Percentiles rank a stretch among this genome's conserved stretches.
Evolutionary conservation across 495 filamentous ascomycete species (phyloP).

Genomic region (Daldinia vernicosa): DNA sequence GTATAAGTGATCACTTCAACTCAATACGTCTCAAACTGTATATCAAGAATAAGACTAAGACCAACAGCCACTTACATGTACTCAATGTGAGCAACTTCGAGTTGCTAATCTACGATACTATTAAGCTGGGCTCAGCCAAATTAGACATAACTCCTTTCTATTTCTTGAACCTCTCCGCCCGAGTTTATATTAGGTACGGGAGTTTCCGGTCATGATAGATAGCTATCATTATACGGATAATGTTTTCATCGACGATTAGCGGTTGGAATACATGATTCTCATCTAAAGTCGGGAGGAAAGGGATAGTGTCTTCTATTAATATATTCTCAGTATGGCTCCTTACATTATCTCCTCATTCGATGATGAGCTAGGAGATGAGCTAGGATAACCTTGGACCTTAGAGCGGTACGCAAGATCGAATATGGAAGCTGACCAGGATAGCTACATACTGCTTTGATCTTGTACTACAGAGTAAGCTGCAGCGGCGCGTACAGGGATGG

Average conservation of each 20-base stretch:
- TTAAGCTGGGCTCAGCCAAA: background rate
- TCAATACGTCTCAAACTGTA: background rate
- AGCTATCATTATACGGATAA: too few species aligned
- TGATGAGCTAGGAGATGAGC: background rate
- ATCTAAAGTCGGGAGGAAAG: background rate
- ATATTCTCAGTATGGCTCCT: background rate
- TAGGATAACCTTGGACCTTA: background rate
- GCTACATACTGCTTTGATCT: background rate
- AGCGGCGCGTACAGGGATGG: background rate
- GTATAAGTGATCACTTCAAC: background rate
- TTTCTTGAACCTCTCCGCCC: background rate
- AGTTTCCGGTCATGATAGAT: background rate
- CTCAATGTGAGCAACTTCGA: background rate
- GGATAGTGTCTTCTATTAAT: background rate
- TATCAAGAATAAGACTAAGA: background rate
- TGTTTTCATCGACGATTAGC: background rate
- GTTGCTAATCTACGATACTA: background rate
- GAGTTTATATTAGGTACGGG: background rate
- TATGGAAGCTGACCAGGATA: background rate
- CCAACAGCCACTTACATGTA: background rate
- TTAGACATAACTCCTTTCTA: background rate
- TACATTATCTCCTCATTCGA: background rate
- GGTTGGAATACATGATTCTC: background rate
- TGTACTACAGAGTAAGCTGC: conserved; percentile 2
- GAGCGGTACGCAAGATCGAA: background rate